These are phyloP conservation scores for Calonectria leucothoes DNA, from an alignment of 2,329 filamentous ascomycete species.

Conservation along the genomic window DNA sequence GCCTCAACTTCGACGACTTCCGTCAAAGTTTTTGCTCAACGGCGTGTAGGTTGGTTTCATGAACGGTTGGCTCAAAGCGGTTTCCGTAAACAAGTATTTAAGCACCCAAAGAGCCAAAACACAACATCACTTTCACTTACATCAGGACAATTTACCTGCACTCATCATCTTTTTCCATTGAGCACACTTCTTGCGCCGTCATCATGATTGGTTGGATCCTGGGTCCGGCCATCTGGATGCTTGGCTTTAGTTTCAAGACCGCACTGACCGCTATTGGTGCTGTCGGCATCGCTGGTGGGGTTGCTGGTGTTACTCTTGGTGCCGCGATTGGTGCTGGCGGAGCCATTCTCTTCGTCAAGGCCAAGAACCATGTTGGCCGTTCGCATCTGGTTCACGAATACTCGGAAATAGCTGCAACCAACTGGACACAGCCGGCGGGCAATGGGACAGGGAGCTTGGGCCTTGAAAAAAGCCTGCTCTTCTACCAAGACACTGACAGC, in stretches of 20 bases:
- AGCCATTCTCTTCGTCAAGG: not conserved
- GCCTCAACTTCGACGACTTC: accelerated
- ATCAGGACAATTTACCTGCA: not conserved
- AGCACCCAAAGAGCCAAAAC: not conserved
- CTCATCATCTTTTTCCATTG: not conserved
- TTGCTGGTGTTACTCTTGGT: not conserved
- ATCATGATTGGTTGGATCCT: not conserved
- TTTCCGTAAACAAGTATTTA: not conserved
- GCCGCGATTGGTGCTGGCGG: not conserved
- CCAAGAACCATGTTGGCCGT: not conserved
- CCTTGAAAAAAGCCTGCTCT: not conserved
- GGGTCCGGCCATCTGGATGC: not conserved
- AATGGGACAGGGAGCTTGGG: not conserved
- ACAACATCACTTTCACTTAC: not conserved
- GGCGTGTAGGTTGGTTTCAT: not conserved
- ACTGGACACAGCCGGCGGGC: not conserved
- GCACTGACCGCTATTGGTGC: not conserved
- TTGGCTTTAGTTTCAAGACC: not conserved
- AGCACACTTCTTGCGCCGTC: not conserved
- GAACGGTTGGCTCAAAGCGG: not conserved
- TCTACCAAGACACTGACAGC: not conserved
- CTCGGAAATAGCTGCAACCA: not conserved
- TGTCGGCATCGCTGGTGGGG: not conserved
- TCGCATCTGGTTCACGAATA: not conserved
- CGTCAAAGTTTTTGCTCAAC: not conserved